A percentile compares a stretch with the other conserved stretches of the same genome.
Evolutionary conservation across 805 yeast species (phyloP).

Genomic region (Hanseniaspora guilliermondii): DNA sequence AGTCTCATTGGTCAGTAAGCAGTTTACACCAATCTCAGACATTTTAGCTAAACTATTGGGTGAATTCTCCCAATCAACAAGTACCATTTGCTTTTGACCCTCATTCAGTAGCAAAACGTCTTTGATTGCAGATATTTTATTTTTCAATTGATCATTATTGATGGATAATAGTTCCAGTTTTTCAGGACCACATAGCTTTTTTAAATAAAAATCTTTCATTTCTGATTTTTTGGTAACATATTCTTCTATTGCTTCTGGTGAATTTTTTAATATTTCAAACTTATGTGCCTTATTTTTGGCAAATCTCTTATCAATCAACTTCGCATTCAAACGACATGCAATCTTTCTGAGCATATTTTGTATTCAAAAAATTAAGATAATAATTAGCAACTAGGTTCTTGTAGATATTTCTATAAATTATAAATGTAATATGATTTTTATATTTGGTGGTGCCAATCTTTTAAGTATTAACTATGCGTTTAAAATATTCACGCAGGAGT

Average conservation of each 20-base stretch:
- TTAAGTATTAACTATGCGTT: no score
- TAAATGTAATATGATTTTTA: no score
- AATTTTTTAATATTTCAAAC: not conserved
- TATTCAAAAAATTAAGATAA: not conserved
- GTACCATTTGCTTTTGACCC: not conserved
- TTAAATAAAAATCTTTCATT: not conserved
- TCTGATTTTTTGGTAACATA: not conserved
- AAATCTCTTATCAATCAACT: not conserved
- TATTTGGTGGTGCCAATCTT: no score
- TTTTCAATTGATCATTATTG: not conserved
- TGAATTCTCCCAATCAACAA: not conserved
- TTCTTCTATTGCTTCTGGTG: not conserved
- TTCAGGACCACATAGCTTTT: not conserved
- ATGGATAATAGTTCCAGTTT: not conserved
- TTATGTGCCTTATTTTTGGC: not conserved
- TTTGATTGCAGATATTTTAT: not conserved
- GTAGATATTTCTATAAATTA: no score
- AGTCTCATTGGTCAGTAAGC: not conserved
- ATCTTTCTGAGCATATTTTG: not conserved
- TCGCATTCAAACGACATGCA: not conserved
- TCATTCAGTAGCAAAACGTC: not conserved
- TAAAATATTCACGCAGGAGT: no score
- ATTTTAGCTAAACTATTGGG: not conserved
- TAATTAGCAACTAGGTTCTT: no score
- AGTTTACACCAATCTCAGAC: not conserved